phyloP scores from a whole-genome alignment of 441 rosid genomes.

The Eutrema salsugineum region DNA sequence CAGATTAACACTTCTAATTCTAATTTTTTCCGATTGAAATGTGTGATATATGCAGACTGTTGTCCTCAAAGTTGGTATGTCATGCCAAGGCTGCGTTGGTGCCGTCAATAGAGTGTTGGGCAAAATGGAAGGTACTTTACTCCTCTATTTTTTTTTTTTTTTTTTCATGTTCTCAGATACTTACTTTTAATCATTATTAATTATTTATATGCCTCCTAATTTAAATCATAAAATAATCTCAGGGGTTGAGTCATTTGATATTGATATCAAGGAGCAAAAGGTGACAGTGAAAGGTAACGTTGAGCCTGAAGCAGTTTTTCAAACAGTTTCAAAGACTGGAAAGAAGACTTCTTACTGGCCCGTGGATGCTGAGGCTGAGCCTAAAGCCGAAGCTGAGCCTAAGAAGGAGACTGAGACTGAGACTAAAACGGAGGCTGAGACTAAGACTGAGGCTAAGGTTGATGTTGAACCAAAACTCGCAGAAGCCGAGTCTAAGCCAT shows the following conservation, averaged over 20 bases:
- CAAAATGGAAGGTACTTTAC: constrained; percentile 67
- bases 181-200: neutral
- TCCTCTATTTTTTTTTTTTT: neutral
- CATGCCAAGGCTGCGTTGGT: constrained; percentile 87
- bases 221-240: neutral
- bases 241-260: constrained; percentile 72
- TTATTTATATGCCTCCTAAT: neutral
- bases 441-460: constrained; percentile 10
- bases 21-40: neutral
- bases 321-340: constrained; percentile 89
- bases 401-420: neutral
- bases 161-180: neutral
- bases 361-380: constrained; percentile 33
- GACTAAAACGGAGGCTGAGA: constrained; percentile 5
- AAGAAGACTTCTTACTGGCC: constrained; percentile 90
- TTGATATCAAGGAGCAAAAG: constrained; percentile 84
- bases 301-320: constrained; percentile 84
- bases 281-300: constrained; percentile 92
- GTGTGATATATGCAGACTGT: constrained; percentile 47
- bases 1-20: neutral
- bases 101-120: constrained; percentile 90
- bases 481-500: constrained; percentile 20
- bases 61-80: constrained; percentile 88
- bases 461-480: constrained; percentile 21
- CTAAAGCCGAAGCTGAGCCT: constrained; percentile 8